Evolutionary conservation across 805 yeast species (phyloP), one percentile per base, ranked within the genome.

Genomic region (Dipodascopsis uninucleata): DNA sequence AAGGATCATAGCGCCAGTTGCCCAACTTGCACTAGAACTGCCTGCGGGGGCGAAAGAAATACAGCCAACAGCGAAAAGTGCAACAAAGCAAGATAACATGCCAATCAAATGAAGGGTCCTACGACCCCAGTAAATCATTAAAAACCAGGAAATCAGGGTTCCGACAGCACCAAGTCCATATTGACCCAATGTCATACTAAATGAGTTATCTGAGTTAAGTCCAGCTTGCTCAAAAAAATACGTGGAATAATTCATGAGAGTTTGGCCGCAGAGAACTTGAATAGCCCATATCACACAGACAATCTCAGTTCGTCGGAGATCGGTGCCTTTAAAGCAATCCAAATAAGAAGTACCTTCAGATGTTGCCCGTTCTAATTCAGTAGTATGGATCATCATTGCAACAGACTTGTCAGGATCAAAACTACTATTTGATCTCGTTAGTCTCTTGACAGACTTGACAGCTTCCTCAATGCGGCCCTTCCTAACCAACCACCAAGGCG

Each of bases 1-100:
- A 56, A 73, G 58, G 38, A 76, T 60, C 53, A 77, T 61, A 3
- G 74, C 59, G 5, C 79, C 81, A 12, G 32, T 23, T 2, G 45
- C 52, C 46, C 46, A 46, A 12, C 20, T 22, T 9, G 16, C 28
- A 3, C 34, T 63, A 47, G 61, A 32, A 39, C 44, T 44, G 10
- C 22, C 20, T 12, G 16, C 32, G 22, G 50, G 45, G 16, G 45
- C 55, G n/a, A 44, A 23, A 2, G 44, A 47, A 2, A 51, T 26
- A 18, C 45, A 31, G 12, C 58, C 61, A 12, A 52, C 41, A 14
- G 47, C 16, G 14, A 54, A 18, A 32, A 52, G 32, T 3, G 52
- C 12, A 9, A 40, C 8, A 5, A 29, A 22, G 41, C 45, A 18
- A 14, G 25, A 16, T 3, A 22, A 20, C 17, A 49, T 20, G 5